phyloP scores from a whole-genome alignment of 2,329 filamentous ascomycete species.

The Arthroderma uncinatum region DNA sequence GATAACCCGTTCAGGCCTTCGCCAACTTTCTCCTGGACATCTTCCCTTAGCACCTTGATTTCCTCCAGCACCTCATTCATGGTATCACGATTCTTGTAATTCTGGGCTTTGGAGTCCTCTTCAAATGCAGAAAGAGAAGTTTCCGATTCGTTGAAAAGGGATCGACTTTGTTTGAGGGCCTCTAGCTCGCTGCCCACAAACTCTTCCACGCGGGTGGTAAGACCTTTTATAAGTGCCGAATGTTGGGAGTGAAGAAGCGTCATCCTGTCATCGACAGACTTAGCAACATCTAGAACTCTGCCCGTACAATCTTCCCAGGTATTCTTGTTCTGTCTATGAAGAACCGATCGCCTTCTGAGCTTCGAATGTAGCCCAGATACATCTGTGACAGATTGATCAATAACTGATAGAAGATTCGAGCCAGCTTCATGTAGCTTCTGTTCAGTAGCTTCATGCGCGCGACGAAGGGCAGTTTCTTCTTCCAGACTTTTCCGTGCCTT shows the following conservation, averaged over 20 bases:
- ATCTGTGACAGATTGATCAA: constrained; percentile 67
- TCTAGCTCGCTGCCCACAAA: constrained; percentile 68
- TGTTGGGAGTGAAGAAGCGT: constrained; percentile 63
- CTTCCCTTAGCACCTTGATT: constrained; percentile 78
- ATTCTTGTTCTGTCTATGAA: constrained; percentile 67
- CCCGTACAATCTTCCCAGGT: constrained; percentile 67
- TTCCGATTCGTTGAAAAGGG: constrained; percentile 59
- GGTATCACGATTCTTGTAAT: constrained; percentile 54
- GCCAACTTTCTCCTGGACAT: constrained; percentile 75
- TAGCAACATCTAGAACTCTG: constrained; percentile 65
- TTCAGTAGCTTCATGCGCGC: constrained; percentile 80
- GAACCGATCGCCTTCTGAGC: constrained; percentile 69
- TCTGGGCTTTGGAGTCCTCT: constrained; percentile 48
- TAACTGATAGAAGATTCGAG: constrained; percentile 61
- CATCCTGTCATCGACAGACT: constrained; percentile 63
- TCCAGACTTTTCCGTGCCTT: constrained; percentile 64
- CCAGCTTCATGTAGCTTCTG: constrained; percentile 63
- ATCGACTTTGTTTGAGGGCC: constrained; percentile 58
- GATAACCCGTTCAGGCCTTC: constrained; percentile 76
- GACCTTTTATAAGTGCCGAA: constrained; percentile 52
- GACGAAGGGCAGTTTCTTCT: constrained; percentile 67
- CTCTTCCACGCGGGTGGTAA: constrained; percentile 60
- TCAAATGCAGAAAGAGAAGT: constrained; percentile 57
- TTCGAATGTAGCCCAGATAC: constrained; percentile 76
- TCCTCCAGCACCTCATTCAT: constrained; percentile 89